phyloP scores from a whole-genome alignment of 768 basidiomycete species.

The Botryobasidium botryosum region DNA sequence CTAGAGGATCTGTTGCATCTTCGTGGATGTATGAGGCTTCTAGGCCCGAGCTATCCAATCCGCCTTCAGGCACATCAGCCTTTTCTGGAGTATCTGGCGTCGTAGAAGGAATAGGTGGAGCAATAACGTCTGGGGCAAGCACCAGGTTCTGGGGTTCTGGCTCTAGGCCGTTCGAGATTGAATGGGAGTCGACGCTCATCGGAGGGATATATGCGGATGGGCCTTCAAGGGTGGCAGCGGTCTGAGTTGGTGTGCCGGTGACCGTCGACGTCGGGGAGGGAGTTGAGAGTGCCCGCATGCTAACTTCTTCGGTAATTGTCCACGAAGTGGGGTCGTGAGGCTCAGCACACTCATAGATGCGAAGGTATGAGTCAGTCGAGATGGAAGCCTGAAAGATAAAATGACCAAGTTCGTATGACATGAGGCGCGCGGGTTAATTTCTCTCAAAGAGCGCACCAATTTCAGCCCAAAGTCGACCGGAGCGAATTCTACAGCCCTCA shows the following conservation, averaged over 20 bases:
- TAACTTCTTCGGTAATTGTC: slow-evolving; percentile 63
- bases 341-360: slow-evolving; percentile 83
- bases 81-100: neutral
- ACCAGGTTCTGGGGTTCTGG: no score
- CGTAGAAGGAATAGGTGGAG: neutral
- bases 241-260: slow-evolving; percentile 4
- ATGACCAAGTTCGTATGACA: neutral
- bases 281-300: slow-evolving; percentile 38
- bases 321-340: slow-evolving; percentile 38
- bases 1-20: slow-evolving; percentile 32
- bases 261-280: slow-evolving; percentile 16
- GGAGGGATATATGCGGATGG: slow-evolving; percentile 15
- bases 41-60: neutral
- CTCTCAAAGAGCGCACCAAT: slow-evolving; percentile 33
- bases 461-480: slow-evolving; percentile 80
- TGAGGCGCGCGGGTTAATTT: neutral
- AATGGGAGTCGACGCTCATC: slow-evolving; percentile 1
- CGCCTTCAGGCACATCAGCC: no score
- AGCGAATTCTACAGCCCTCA: slow-evolving; percentile 73
- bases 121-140: no score
- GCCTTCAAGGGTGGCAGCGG: slow-evolving; percentile 21
- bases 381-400: slow-evolving; percentile 50
- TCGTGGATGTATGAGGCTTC: neutral
- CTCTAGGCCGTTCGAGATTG: no score
- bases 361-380: slow-evolving; percentile 69